Conservation (phyloP, 2,329 filamentous ascomycete genomes). For the Epichloe brachyelytri region DNA sequence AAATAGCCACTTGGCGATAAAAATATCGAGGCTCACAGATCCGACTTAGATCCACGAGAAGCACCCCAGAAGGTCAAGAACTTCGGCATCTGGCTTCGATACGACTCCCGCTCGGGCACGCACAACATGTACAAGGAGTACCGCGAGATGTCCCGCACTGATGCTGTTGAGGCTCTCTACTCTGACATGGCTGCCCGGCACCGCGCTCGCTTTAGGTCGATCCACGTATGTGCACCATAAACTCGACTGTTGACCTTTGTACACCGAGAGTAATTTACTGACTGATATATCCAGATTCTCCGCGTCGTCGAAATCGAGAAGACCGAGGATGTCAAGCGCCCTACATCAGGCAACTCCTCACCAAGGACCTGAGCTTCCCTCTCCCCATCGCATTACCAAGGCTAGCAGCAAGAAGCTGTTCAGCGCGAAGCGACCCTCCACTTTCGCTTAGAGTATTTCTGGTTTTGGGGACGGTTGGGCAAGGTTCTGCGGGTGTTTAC, state of each 20-base stretch:
- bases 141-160: constrained; percentile 93
- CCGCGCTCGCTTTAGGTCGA: constrained; percentile 89
- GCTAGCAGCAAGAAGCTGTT: constrained; percentile 80
- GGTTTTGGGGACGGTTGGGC: constrained; percentile 36
- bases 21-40: constrained; percentile 6
- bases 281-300: constrained; percentile 56
- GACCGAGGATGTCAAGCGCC: constrained; percentile 86
- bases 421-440: constrained; percentile 83
- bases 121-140: constrained; percentile 99
- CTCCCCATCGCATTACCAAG: constrained; percentile 89
- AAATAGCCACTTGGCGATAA: neutral
- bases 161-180: constrained; percentile 94
- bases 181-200: constrained; percentile 99
- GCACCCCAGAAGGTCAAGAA: constrained; percentile 99
- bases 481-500: constrained; percentile 47
- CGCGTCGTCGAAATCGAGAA: constrained; percentile 97
- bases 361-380: constrained; percentile 95
- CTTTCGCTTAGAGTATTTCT: constrained; percentile 77
- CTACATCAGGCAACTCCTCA: constrained; percentile 97
- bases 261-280: constrained; percentile 3
- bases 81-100: constrained; percentile 99
- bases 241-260: neutral
- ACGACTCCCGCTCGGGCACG: constrained; percentile 98
- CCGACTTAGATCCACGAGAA: constrained; percentile 79
- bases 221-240: constrained; percentile 63